Conservation (phyloP, 768 basidiomycete species). For the Leccinum ochraceum region DNA sequence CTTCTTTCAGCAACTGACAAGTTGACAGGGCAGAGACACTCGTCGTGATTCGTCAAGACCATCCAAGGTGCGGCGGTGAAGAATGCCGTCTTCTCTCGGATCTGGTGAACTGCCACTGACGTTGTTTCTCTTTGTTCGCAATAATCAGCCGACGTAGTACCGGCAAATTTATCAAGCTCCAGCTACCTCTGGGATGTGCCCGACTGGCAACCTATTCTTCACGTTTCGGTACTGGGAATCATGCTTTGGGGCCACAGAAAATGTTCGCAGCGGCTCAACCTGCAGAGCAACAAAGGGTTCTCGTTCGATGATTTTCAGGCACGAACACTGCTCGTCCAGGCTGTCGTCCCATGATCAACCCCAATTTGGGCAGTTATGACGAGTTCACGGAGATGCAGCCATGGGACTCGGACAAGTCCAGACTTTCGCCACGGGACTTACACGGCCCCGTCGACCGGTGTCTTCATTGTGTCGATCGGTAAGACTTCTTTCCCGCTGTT, state of each 20-base stretch:
- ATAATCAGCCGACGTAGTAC: constrained; percentile 78
- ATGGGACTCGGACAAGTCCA: too few relatives aligned
- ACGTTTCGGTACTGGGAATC: constrained; percentile 70
- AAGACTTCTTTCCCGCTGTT: too few relatives aligned
- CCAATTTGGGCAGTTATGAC: too few relatives aligned
- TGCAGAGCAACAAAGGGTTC: constrained; percentile 87
- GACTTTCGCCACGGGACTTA: too few relatives aligned
- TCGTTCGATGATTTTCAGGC: constrained; percentile 82
- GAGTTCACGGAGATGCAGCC: too few relatives aligned
- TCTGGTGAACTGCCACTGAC: constrained; percentile 81
- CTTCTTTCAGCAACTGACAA: background rate
- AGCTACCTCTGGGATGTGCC: constrained; percentile 69
- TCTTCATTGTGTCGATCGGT: too few relatives aligned
- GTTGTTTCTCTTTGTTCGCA: constrained; percentile 83
- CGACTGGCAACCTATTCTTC: constrained; percentile 89
- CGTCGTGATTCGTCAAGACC: constrained; percentile 76
- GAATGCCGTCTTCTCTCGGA: constrained; percentile 72
- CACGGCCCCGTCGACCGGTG: too few relatives aligned
- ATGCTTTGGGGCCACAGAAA: constrained; percentile 50
- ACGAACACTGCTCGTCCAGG: constrained; percentile 79
- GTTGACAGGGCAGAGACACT: constrained; percentile 76
- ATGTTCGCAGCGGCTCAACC: constrained; percentile 91
- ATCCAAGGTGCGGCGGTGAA: constrained; percentile 68
- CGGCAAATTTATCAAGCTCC: constrained; percentile 89
- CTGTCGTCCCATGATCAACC: constrained; percentile 53